These are phyloP conservation scores for Rhododendron mucronatum DNA, from an alignment of 148 eudicot species.

Conservation along the genomic window DNA sequence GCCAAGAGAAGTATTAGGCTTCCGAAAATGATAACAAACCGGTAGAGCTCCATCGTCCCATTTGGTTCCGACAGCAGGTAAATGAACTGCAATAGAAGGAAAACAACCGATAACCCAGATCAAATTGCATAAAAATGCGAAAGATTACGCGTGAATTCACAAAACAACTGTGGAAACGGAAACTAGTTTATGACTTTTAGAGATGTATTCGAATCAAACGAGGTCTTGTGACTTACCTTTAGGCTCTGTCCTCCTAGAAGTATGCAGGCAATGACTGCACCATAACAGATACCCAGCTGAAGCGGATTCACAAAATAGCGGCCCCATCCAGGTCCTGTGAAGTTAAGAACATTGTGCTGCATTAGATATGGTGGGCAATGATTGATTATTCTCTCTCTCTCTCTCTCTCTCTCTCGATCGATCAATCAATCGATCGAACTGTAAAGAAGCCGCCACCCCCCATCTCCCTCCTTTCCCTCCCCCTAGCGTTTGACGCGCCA, in stretches of 20 bases:
- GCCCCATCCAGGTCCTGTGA: constrained; percentile 61
- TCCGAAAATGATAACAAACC: constrained; percentile 42
- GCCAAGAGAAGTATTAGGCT: constrained; percentile 37
- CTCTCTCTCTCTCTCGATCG: no score
- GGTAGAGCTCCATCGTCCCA: constrained; percentile 45
- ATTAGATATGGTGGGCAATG: not conserved
- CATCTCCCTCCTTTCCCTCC: no score
- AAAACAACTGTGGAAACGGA: not conserved
- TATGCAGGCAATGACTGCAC: constrained; percentile 61
- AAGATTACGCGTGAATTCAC: not conserved
- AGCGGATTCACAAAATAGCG: constrained; percentile 71
- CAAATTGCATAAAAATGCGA: not conserved
- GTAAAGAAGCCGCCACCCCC: no score
- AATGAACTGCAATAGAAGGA: constrained; percentile 31
- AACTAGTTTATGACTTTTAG: no score
- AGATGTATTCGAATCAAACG: not conserved
- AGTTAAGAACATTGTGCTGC: not conserved
- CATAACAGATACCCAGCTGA: constrained; percentile 68
- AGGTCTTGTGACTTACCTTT: constrained; percentile 35
- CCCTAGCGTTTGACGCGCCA: no score
- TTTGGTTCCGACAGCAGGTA: constrained; percentile 35
- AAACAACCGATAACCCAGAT: not conserved
- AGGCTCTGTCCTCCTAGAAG: constrained; percentile 79
- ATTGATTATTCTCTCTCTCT: no score
- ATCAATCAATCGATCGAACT: no score